Percentiles rank a stretch among this genome's conserved stretches.
phyloP scores from a whole-genome alignment of 2,329 filamentous ascomycete genomes.

The Capronia americana region DNA sequence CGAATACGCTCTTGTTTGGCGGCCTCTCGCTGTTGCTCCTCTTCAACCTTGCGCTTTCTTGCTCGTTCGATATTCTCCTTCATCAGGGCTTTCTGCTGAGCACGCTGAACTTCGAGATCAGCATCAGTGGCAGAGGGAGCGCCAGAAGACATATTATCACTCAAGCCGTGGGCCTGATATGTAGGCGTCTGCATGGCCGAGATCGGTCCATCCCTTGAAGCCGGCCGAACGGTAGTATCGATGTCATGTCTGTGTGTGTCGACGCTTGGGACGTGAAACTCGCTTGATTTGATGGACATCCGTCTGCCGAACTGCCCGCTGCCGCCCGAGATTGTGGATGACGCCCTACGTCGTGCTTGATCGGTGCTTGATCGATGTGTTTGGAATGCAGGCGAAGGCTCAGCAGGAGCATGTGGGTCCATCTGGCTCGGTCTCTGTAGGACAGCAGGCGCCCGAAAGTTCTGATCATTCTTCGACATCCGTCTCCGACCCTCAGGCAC shows the following conservation, averaged over 20 bases:
- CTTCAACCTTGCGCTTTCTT: constrained; percentile 60
- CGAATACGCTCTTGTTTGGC: constrained; percentile 64
- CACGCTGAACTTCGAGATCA: constrained; percentile 37
- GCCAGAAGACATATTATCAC: constrained; percentile 42
- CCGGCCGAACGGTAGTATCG: constrained; percentile 45
- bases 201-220: constrained; percentile 37
- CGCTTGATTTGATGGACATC: constrained; percentile 61
- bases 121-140: constrained; percentile 30
- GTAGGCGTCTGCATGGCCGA: constrained; percentile 38
- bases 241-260: constrained; percentile 44
- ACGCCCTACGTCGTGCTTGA: constrained; percentile 78
- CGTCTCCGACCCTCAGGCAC: constrained; percentile 76
- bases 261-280: constrained; percentile 48
- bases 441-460: constrained; percentile 74
- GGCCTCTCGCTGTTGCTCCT: constrained; percentile 63
- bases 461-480: constrained; percentile 69
- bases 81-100: constrained; percentile 65
- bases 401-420: constrained; percentile 70
- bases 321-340: constrained; percentile 88
- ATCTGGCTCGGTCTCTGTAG: constrained; percentile 74
- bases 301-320: constrained; percentile 74
- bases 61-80: constrained; percentile 64
- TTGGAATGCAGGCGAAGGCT: constrained; percentile 87
- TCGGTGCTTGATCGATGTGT: constrained; percentile 71
- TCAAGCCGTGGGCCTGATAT: constrained; percentile 43